Percentiles rank a stretch among this genome's conserved stretches.
These are phyloP conservation scores for Cutaneotrichosporon spelunceum DNA, from an alignment of 1,284 basidiomycete species.

Conservation along the genomic window DNA sequence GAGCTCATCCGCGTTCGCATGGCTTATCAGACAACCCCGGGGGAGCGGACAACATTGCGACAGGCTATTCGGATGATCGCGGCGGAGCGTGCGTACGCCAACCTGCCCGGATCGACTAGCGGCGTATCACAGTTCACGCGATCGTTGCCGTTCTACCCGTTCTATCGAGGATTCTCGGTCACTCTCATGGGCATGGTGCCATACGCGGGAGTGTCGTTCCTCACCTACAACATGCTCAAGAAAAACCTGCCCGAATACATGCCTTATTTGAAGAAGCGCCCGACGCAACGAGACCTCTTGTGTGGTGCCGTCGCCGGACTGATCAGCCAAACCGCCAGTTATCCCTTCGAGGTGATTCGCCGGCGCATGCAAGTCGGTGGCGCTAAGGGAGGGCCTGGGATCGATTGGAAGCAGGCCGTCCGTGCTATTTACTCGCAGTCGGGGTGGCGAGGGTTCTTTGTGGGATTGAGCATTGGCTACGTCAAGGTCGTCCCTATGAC, in stretches of 20 bases:
- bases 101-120: background rate
- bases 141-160: slow-evolving; percentile 51
- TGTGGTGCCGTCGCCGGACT: slow-evolving; percentile 91
- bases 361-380: slow-evolving; percentile 96
- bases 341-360: slow-evolving; percentile 93
- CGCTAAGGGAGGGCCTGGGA: slow-evolving; percentile 56
- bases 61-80: slow-evolving; percentile 64
- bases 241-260: slow-evolving; percentile 56
- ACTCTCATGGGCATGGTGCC: slow-evolving; percentile 91
- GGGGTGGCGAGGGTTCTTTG: slow-evolving; percentile 87
- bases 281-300: slow-evolving; percentile 58
- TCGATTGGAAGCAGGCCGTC: slow-evolving; percentile 75
- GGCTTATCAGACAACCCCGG: slow-evolving; percentile 73
- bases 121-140: slow-evolving; percentile 48
- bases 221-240: slow-evolving; percentile 83
- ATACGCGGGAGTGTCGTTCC: slow-evolving; percentile 93
- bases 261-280: slow-evolving; percentile 48
- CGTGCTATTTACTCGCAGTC: slow-evolving; percentile 63
- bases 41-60: slow-evolving; percentile 60
- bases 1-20: slow-evolving; percentile 93
- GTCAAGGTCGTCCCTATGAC: slow-evolving; percentile 98
- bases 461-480: slow-evolving; percentile 90
- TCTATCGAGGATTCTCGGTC: slow-evolving; percentile 92
- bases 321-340: slow-evolving; percentile 83
- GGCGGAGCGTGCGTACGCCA: slow-evolving; percentile 2